Percentiles rank a stretch among this genome's conserved stretches.
These are phyloP conservation scores for Quercus rubra DNA, from an alignment of 306 rosid species.

Conservation along the genomic window DNA sequence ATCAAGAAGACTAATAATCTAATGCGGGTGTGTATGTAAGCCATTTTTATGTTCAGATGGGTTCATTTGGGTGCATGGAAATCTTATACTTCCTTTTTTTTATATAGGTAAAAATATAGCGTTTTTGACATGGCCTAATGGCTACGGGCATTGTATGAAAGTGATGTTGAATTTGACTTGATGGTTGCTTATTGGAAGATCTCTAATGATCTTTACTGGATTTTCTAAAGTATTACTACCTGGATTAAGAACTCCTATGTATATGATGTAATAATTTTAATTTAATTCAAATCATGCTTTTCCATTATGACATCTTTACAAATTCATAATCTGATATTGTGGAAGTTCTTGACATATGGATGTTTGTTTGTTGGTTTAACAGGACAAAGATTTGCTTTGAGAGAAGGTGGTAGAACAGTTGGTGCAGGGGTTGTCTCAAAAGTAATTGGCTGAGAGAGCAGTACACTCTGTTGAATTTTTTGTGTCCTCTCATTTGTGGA, in stretches of 20 bases:
- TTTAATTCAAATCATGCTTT: neutral
- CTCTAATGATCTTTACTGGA: neutral
- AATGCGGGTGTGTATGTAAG: neutral
- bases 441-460: neutral
- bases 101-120: too few species aligned
- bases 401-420: neutral
- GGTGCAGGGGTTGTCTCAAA: too few species aligned
- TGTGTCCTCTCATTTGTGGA: conserved; percentile 23
- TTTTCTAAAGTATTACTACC: neutral
- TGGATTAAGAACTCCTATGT: neutral
- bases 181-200: neutral
- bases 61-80: neutral
- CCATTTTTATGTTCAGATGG: neutral
- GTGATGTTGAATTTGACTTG: too few species aligned
- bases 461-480: neutral
- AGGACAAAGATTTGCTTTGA: neutral
- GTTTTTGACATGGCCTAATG: neutral
- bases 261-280: neutral
- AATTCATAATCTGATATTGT: neutral
- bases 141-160: too few species aligned
- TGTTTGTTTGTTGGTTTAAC: neutral
- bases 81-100: neutral
- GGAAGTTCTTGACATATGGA: neutral
- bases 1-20: neutral
- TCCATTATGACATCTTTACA: neutral